A percentile compares a stretch with the other conserved stretches of the same genome.
These are phyloP conservation scores for Xylaria sp. DNA, from an alignment of 2,329 filamentous ascomycete species.

Conservation along the genomic window DNA sequence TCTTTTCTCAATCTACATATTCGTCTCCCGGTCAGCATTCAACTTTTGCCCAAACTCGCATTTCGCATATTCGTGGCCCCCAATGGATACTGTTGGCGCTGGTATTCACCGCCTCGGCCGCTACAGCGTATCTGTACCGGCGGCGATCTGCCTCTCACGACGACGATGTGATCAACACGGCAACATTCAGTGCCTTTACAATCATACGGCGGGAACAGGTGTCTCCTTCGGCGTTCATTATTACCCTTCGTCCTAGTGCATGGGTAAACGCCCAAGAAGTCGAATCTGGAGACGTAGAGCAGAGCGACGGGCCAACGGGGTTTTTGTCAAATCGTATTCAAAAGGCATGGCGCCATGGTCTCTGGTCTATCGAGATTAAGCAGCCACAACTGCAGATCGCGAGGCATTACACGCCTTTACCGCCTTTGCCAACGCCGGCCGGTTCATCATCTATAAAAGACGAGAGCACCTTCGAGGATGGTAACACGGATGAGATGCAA, in stretches of 20 bases:
- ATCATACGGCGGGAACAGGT: slow-evolving; percentile 70
- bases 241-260: slow-evolving; percentile 63
- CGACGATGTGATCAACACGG: slow-evolving; percentile 59
- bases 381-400: slow-evolving; percentile 95
- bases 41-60: background rate
- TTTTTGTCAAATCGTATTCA: slow-evolving; percentile 41
- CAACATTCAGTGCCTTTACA: slow-evolving; percentile 72
- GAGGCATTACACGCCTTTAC: slow-evolving; percentile 89
- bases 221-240: slow-evolving; percentile 74
- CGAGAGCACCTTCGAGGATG: background rate
- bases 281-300: slow-evolving; percentile 23
- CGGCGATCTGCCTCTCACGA: slow-evolving; percentile 16
- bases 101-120: slow-evolving; percentile 25
- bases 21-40: background rate
- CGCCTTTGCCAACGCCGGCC: slow-evolving; percentile 53
- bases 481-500: slow-evolving; percentile 25
- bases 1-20: background rate
- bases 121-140: slow-evolving; percentile 25
- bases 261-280: slow-evolving; percentile 18
- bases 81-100: slow-evolving; percentile 31
- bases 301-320: slow-evolving; percentile 15
- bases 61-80: background rate
- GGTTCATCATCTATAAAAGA: background rate
- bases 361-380: slow-evolving; percentile 93
- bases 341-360: slow-evolving; percentile 67